Evolutionary conservation across 352 stramenopile genomes (phyloP), one percentile per base, ranked within the genome.

Genomic region (Phytophthora kernoviae): DNA sequence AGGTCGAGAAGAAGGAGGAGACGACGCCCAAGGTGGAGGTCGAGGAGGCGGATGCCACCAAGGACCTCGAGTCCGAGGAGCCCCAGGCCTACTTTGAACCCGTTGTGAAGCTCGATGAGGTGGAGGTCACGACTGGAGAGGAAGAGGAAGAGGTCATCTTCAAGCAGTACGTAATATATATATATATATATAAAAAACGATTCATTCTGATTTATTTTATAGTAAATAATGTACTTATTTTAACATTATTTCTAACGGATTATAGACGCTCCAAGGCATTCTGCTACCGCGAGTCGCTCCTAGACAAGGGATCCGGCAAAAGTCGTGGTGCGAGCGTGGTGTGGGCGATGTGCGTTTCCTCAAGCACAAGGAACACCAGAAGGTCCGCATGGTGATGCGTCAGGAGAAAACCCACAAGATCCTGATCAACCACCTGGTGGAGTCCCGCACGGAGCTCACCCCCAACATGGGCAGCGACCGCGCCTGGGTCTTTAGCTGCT

Each of bases 371-470:
- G 92, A 98, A 64, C 76, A 88, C 70, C 79, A 91, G 58, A 96
- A 96, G 70, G 87, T 99, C 59, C 91, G 97, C 62, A 79, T 98
- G 51, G 83, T 99, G 22, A 99, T 99, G 97, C 89, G 96, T 55
- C 96, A 99, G 76, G 97, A 99, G 75, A 99, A 99, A 78, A 99
- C 96, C 26, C 98, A 98, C 91, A 99, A 99, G 82, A 94, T 99
- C 63, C 95, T 99, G 77, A 84, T 93, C 52, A 99, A 99, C 77
- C 96, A 99, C 81, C 81, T 98, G 33, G 77, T 98, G 11, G 96
- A 99, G 81, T 96, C 96, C 34, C 89, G 96, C 49, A 98, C 98
- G 63, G 88, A 96, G 41, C 79, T 99, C 30, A 88, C 96, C 68
- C 93, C 96, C 14, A 99, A 99, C 84, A 97, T 96, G 51, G 96